Evolutionary conservation across 2,329 filamentous ascomycete genomes (phyloP).

Genomic region (Ophiostoma quercus): DNA sequence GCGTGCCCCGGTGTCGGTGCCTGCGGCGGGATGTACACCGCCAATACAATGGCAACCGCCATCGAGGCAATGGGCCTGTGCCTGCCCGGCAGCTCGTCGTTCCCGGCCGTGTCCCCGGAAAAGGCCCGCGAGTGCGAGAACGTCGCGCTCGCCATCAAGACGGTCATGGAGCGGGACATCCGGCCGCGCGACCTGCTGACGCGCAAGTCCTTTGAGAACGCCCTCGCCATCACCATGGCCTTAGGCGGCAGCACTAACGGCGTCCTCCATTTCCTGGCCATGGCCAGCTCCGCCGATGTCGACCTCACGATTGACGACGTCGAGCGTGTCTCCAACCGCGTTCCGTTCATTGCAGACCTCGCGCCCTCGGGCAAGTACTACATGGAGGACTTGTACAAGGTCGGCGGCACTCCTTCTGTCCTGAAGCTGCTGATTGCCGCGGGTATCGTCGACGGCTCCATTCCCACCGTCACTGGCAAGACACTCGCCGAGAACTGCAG

Average conservation of each 20-base stretch:
- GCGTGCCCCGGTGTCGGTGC: conserved; percentile 72
- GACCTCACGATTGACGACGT: conserved; percentile 75
- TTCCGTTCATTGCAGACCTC: conserved; percentile 80
- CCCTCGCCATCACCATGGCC: conserved; percentile 83
- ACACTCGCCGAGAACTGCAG: conserved; percentile 78
- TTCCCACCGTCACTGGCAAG: conserved; percentile 77
- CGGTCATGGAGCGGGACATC: conserved; percentile 78
- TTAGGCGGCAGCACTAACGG: conserved; percentile 88
- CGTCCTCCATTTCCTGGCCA: conserved; percentile 82
- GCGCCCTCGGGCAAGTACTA: conserved; percentile 78
- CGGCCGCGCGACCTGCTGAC: conserved; percentile 75
- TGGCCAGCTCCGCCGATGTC: conserved; percentile 80
- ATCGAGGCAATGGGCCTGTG: conserved; percentile 85
- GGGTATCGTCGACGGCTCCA: conserved; percentile 67
- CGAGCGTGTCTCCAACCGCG: conserved; percentile 72
- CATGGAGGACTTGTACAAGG: conserved; percentile 77
- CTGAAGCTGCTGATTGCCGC: conserved; percentile 78
- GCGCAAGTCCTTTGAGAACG: conserved; percentile 78
- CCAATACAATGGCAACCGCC: conserved; percentile 87
- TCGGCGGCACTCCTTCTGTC: conserved; percentile 79
- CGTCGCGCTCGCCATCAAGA: conserved; percentile 69
- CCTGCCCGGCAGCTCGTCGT: conserved; percentile 78
- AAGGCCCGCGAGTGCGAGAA: conserved; percentile 85
- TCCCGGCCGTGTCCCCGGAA: conserved; percentile 71
- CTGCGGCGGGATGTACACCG: conserved; percentile 82